A percentile compares a stretch with the other conserved stretches of the same genome.
phyloP scores from a whole-genome alignment of 208 protist genomes.

The Acanthamoeba triangularis region DNA sequence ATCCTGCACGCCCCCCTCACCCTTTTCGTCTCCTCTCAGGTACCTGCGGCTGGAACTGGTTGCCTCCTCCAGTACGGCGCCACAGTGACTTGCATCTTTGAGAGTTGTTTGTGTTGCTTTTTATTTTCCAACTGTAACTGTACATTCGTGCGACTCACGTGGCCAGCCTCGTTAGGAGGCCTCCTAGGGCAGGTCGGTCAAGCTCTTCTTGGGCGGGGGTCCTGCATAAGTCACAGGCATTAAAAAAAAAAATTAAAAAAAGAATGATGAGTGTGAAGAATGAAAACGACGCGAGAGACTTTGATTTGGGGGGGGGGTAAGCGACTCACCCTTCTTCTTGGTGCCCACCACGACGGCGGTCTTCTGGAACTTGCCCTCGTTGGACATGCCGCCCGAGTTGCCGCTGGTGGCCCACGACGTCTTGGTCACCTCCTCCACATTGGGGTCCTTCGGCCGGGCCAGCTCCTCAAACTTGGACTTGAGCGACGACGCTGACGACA shows the following conservation, averaged over 20 bases:
- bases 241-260: neutral
- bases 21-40: no score
- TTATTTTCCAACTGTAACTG: no score
- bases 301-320: neutral
- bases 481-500: neutral
- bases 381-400: neutral
- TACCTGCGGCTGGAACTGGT: no score
- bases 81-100: no score
- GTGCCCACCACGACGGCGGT: neutral
- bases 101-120: no score
- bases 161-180: no score
- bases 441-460: slow-evolving; percentile 27
- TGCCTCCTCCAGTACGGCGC: no score
- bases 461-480: slow-evolving; percentile 42
- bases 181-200: neutral
- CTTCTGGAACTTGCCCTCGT: neutral
- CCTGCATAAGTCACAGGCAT: neutral
- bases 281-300: neutral
- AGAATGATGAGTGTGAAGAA: neutral
- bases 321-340: neutral
- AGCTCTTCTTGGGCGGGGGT: neutral
- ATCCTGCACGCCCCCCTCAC: no score
- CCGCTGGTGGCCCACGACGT: neutral
- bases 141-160: no score
- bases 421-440: slow-evolving; percentile 8